These are phyloP conservation scores for Vairimorpha apis DNA, from an alignment of 371 early-diverging fungal genomes.

Conservation along the genomic window DNA sequence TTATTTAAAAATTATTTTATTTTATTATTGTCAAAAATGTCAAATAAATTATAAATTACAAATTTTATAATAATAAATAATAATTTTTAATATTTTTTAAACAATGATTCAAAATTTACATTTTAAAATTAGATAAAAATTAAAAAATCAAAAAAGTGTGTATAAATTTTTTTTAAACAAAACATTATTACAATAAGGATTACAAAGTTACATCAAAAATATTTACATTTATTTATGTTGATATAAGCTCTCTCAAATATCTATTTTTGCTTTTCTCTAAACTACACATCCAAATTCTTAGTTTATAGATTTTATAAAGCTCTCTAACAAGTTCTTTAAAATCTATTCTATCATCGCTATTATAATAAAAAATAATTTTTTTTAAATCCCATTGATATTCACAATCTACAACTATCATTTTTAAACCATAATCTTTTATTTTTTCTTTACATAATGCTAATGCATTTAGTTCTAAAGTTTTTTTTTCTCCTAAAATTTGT, in stretches of 20 bases:
- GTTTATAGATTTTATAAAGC: conserved; percentile 92
- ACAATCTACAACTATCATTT: conserved; percentile 60
- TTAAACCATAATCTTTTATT: conserved; percentile 39
- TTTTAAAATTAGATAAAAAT: no score
- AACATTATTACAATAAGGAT: no score
- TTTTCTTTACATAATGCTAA: conserved; percentile 48
- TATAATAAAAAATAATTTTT: conserved; percentile 62
- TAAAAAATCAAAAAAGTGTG: no score
- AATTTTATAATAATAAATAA: no score
- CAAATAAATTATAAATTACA: no score
- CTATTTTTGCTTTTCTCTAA: conserved; percentile 56
- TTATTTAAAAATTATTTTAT: no score
- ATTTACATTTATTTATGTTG: neutral
- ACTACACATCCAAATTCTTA: conserved; percentile 88
- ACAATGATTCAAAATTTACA: no score
- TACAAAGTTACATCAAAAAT: no score
- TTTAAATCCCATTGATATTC: conserved; percentile 65
- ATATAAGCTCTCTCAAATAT: conserved; percentile 24
- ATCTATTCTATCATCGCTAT: conserved; percentile 71
- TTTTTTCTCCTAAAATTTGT: conserved; percentile 49
- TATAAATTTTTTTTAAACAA: no score
- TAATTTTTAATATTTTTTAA: no score
- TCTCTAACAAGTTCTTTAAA: conserved; percentile 93
- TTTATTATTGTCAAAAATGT: no score
- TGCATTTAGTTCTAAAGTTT: conserved; percentile 52